Percentiles rank a stretch among this genome's conserved stretches.
Conservation (phyloP, 371 early-diverging fungal species). For the Mortierella sp. region DNA sequence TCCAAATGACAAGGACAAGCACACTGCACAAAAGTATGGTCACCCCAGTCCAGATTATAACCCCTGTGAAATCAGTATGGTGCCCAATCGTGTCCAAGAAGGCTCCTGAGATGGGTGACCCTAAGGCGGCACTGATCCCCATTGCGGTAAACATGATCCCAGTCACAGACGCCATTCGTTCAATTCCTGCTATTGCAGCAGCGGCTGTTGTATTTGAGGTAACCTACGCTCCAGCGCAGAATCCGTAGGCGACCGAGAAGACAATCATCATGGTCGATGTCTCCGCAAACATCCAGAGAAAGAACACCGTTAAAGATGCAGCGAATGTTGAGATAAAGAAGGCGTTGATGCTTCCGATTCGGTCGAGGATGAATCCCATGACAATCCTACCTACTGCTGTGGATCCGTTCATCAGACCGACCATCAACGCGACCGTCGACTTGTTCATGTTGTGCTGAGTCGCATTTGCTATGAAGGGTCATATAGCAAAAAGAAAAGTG, state of each 20-base stretch:
- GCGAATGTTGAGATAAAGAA: slow-evolving; percentile 60
- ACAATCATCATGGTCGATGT: slow-evolving; percentile 60
- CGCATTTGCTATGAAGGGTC: too few relatives aligned
- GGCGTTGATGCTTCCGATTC: slow-evolving; percentile 72
- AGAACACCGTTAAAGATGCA: slow-evolving; percentile 65
- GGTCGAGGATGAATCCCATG: slow-evolving; percentile 73
- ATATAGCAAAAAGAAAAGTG: not conserved
- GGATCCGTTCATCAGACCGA: slow-evolving; percentile 67
- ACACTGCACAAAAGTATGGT: slow-evolving; percentile 26
- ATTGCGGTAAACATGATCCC: slow-evolving; percentile 61
- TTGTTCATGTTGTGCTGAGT: slow-evolving; percentile 30
- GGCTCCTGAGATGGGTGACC: slow-evolving; percentile 70
- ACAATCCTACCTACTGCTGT: slow-evolving; percentile 76
- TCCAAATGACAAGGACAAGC: slow-evolving; percentile 17
- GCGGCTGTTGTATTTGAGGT: slow-evolving; percentile 62
- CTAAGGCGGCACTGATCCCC: slow-evolving; percentile 61
- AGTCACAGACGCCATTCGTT: slow-evolving; percentile 58
- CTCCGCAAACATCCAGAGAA: slow-evolving; percentile 74
- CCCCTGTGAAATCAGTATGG: slow-evolving; percentile 33
- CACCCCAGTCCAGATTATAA: slow-evolving; percentile 55
- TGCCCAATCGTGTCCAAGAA: slow-evolving; percentile 57
- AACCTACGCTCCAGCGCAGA: slow-evolving; percentile 66
- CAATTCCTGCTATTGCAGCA: slow-evolving; percentile 58
- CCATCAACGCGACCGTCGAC: slow-evolving; percentile 62
- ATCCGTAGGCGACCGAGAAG: slow-evolving; percentile 68